Evolutionary conservation across 345 rosid genomes (phyloP), one percentile per base, ranked within the genome.

Genomic region (Orychophragmus violaceus): DNA sequence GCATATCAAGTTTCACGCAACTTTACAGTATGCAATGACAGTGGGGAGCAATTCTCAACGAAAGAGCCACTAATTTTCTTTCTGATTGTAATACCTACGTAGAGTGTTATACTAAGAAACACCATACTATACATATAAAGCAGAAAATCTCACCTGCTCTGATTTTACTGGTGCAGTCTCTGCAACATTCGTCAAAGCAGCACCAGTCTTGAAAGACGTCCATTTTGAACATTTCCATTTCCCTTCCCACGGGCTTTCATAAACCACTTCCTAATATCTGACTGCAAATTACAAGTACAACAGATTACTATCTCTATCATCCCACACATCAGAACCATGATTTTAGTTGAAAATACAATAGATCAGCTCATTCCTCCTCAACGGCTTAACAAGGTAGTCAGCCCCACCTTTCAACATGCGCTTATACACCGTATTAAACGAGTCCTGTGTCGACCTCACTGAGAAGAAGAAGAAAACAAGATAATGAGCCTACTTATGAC

Each of bases 181-280:
- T 35, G 69, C 74, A 45, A 70, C 70, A 76, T 64, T 77, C 3
- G 66, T 59, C 12, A 69, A 76, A 72, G 58, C 55, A 76, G 46
- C 60, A 51, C 71, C 83, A 8, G 76, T 17, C 62, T 79, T 72
- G 37, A 85, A 28, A 39, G 77, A 69, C 12, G 70, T 77, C 14
- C 71, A 62, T 70, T 70, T 79, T 3, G 80, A 14, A 80, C 79
- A 74, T 16, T 71, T 41, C 69, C 87, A 63, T 77, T 84, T 46
- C 82, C 85, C 69, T 85, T 90, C n/a, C 81, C 85, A 68, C 90
- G 99, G 1, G 99, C 75, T 84, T 90, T 94, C 93, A 90, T 77
- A 33, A 94, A 84, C 99, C 99, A 94, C 74, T 90, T 94, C 78
- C 99, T 81, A 71, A 94, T 94, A 81, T 88, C 99, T 13, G 92